phyloP scores from a whole-genome alignment of 2,329 filamentous ascomycete species.

The Penicillium brasilianum region DNA sequence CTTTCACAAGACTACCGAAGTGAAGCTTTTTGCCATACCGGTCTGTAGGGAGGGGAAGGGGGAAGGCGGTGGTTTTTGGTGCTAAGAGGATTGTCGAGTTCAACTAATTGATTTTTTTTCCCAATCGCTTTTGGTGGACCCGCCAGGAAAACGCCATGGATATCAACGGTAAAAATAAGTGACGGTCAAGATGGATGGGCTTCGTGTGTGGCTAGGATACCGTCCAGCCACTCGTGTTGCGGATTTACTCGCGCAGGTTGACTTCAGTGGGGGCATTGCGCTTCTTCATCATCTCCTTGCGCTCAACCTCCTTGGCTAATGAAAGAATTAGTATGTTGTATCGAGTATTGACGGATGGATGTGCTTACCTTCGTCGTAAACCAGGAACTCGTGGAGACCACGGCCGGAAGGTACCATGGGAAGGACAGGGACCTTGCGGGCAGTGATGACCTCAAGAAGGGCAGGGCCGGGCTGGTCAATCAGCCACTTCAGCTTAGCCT shows the following conservation, averaged over 20 bases:
- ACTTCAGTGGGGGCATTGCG: slow-evolving; percentile 51
- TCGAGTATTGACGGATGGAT: slow-evolving; percentile 10
- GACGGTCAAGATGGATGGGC: slow-evolving; percentile 31
- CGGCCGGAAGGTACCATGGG: slow-evolving; percentile 94
- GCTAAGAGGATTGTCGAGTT: slow-evolving; percentile 15
- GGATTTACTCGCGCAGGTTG: slow-evolving; percentile 29
- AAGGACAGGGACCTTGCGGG: slow-evolving; percentile 80
- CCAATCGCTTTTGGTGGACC: slow-evolving; percentile 43
- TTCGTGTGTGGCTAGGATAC: slow-evolving; percentile 18
- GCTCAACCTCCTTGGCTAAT: slow-evolving; percentile 69
- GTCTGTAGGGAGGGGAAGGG: slow-evolving; percentile 4
- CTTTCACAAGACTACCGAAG: slow-evolving; percentile 2
- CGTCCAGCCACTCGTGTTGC: slow-evolving; percentile 27
- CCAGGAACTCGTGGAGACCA: slow-evolving; percentile 89
- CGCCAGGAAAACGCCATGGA: slow-evolving; percentile 49
- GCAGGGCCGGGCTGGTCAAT: slow-evolving; percentile 90
- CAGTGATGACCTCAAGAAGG: slow-evolving; percentile 87
- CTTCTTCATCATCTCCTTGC: slow-evolving; percentile 69
- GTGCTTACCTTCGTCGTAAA: slow-evolving; percentile 76
- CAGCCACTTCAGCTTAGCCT: slow-evolving; percentile 82
- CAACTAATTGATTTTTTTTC: slow-evolving; percentile 21
- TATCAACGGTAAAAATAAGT: slow-evolving; percentile 44
- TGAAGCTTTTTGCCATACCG: slow-evolving; percentile 14
- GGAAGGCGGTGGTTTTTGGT: slow-evolving; percentile 19
- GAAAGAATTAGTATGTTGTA: slow-evolving; percentile 17